phyloP scores from a whole-genome alignment of 257 asterid species.

The Scutellaria minor region DNA sequence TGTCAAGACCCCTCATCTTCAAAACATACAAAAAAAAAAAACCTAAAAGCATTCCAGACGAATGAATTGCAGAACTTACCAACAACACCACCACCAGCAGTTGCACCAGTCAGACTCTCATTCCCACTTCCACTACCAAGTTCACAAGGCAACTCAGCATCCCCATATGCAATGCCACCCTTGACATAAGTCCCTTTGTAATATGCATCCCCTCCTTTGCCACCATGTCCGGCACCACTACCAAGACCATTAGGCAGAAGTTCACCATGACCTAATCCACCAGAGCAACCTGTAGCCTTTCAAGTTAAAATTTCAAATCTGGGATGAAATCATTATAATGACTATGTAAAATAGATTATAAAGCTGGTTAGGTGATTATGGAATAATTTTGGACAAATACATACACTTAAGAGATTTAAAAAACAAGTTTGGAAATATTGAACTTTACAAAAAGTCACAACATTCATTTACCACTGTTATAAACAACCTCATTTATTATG shows the following conservation, averaged over 20 bases:
- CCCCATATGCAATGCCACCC: slow-evolving; percentile 79
- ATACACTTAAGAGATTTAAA: background rate
- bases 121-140: slow-evolving; percentile 97
- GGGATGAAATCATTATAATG: slow-evolving; percentile 22
- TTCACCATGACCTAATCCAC: slow-evolving; percentile 82
- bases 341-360: slow-evolving; percentile 19
- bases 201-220: slow-evolving; percentile 89
- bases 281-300: slow-evolving; percentile 69
- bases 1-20: slow-evolving; percentile 23
- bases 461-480: background rate
- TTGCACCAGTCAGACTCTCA: slow-evolving; percentile 57
- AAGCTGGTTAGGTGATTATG: background rate
- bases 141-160: slow-evolving; percentile 84
- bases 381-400: slow-evolving; percentile 12
- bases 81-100: slow-evolving; percentile 87
- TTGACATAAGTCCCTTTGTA: slow-evolving; percentile 60
- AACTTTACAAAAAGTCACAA: slow-evolving; percentile 1
- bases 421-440: slow-evolving; percentile 10
- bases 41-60: slow-evolving; percentile 22
- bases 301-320: slow-evolving; percentile 39
- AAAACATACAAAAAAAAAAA: background rate
- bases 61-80: slow-evolving; percentile 51
- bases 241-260: slow-evolving; percentile 67
- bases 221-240: slow-evolving; percentile 98
- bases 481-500: slow-evolving; percentile 21